Conservation (phyloP, 495 filamentous ascomycete species). For the Aspergillus steynii region DNA sequence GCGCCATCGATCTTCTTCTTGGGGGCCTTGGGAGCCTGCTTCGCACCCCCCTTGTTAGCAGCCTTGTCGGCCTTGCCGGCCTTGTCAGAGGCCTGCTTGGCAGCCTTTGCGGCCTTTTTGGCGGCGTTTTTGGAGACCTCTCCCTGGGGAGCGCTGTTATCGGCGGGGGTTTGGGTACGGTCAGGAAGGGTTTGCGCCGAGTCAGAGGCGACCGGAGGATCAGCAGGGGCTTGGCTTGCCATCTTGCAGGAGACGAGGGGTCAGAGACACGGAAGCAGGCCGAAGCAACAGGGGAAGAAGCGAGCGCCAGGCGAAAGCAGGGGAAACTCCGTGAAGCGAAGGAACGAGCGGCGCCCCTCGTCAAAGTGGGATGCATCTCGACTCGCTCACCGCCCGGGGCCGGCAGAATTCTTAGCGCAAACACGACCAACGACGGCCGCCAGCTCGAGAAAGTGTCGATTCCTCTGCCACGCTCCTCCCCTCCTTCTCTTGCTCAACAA, state of each 20-base stretch:
- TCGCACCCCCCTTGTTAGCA: conserved; percentile 53
- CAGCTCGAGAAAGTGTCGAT: conserved; percentile 21
- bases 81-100: conserved; percentile 65
- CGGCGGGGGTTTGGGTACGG: conserved; percentile 44
- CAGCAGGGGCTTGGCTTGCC: conserved; percentile 41
- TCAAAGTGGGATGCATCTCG: conserved; percentile 46
- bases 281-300: conserved; percentile 19
- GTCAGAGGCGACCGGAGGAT: conserved; percentile 26
- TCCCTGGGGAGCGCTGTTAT: conserved; percentile 36
- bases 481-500: conserved; percentile 42
- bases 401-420: conserved; percentile 51
- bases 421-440: conserved; percentile 15
- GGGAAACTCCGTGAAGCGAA: conserved; percentile 10
- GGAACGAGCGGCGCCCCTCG: conserved; percentile 26
- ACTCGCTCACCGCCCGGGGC: conserved; percentile 39
- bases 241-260: conserved; percentile 32
- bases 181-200: conserved; percentile 40
- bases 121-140: conserved; percentile 67
- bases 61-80: conserved; percentile 74
- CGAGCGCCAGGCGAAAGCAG: conserved; percentile 7
- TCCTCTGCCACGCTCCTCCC: conserved; percentile 22
- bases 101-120: conserved; percentile 68
- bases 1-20: conserved; percentile 59
- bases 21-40: conserved; percentile 34
- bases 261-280: conserved; percentile 16